Base-by-base conservation (phyloP, 495 filamentous ascomycete genomes). In the Penicillium longicatenatum region DNA sequence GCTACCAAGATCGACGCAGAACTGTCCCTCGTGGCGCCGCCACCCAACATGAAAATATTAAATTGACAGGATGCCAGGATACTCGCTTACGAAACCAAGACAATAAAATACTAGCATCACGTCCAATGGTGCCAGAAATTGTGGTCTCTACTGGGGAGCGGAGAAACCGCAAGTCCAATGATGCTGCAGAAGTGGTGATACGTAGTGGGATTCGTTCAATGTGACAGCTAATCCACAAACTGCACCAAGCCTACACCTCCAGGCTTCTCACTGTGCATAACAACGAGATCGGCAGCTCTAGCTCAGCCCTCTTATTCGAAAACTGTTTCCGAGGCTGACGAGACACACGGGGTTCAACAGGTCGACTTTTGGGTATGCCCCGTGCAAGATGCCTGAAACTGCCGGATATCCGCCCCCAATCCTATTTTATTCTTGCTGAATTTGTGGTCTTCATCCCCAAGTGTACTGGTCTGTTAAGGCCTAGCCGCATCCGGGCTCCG, bases 401-500 rank as follows among this genome's bases (percentile, higher is more conserved):
- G 16, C 37, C 37, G 37, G 0, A 39, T 39, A n/a, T 17, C 3
- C 16, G 11, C 37, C 35, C 35, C 30, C n/a, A 31, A 52, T 26
- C 35, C 50, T 29, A 19, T 39, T 22, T 35, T 44, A 16, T 30
- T 19, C 20, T 39, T 16, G 11, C 30, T 37, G 16, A 9, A 35
- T 35, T 4, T 8, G 31, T 35, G 26, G 1, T 26, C 31, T 35
- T 50, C 24, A 14, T 33, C 31, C 47, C 47, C 47, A 24, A 30
- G 17, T 30, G 46, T 41, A 11, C 17, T 55, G 58, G 54, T 50
- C 53, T 44, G 24, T 44, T 17, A 37, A 29, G 50, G 54, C 35
- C 59, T 61, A 54, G 59, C 42, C 59, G 21, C 35, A 24, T 19
- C 20, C 50, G 35, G 39, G 53, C 58, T 60, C 58, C 52, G 52